Evolutionary conservation across 2,329 filamentous ascomycete genomes (phyloP).

Genomic region (Rhytidhysteron rufulum): DNA sequence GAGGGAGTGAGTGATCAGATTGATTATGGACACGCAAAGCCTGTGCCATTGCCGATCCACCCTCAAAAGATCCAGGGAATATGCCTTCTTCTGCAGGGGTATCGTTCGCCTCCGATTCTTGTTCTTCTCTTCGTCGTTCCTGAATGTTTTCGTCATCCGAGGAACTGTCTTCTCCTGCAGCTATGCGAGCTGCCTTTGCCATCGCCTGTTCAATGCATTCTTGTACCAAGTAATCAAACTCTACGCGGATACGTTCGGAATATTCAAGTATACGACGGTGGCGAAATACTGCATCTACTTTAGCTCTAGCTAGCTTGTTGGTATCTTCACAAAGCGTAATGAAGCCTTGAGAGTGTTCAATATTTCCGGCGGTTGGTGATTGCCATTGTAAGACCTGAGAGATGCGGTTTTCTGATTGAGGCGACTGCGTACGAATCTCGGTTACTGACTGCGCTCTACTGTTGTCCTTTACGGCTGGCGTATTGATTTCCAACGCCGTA

Average conservation of each 20-base stretch:
- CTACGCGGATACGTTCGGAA: slow-evolving; percentile 87
- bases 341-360: slow-evolving; percentile 90
- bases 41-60: slow-evolving; percentile 53
- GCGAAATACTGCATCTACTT: slow-evolving; percentile 88
- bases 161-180: slow-evolving; percentile 78
- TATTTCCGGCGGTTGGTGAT: slow-evolving; percentile 82
- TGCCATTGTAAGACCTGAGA: slow-evolving; percentile 96
- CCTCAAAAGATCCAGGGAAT: slow-evolving; percentile 57
- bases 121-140: slow-evolving; percentile 44
- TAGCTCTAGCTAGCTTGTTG: slow-evolving; percentile 75
- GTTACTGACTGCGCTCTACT: slow-evolving; percentile 61
- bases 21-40: slow-evolving; percentile 48
- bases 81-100: slow-evolving; percentile 52
- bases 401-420: slow-evolving; percentile 91
- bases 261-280: slow-evolving; percentile 94
- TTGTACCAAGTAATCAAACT: slow-evolving; percentile 88
- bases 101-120: slow-evolving; percentile 43
- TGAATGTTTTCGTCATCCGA: slow-evolving; percentile 50
- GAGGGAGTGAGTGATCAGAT: slow-evolving; percentile 47
- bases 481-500: slow-evolving; percentile 91
- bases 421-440: slow-evolving; percentile 88
- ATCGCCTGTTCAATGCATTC: slow-evolving; percentile 93
- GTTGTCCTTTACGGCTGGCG: slow-evolving; percentile 82
- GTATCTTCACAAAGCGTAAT: slow-evolving; percentile 87
- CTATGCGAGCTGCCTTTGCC: slow-evolving; percentile 82